A percentile compares a stretch with the other conserved stretches of the same genome.
Evolutionary conservation across 352 stramenopile species (phyloP).

Genomic region (Phytophthora sp.): DNA sequence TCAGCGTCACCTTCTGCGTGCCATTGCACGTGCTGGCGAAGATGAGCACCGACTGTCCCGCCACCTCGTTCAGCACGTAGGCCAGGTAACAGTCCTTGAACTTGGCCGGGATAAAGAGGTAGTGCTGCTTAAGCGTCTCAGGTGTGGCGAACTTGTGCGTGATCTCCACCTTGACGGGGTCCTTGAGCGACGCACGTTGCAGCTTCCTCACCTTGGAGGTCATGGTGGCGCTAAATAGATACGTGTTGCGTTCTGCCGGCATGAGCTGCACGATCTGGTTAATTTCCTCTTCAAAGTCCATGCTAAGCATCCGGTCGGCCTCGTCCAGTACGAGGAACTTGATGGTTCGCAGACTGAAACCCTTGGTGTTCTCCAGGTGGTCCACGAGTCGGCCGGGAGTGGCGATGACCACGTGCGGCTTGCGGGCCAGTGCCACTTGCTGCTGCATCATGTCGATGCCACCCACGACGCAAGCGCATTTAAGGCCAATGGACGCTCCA

Average conservation of each 20-base stretch:
- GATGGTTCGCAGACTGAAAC: constrained; percentile 91
- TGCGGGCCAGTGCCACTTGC: constrained; percentile 96
- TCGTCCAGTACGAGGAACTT: constrained; percentile 95
- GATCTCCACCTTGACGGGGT: constrained; percentile 98
- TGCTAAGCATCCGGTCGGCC: constrained; percentile 95
- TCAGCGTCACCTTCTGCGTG: constrained; percentile 95
- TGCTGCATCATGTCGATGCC: constrained; percentile 98
- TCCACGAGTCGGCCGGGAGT: constrained; percentile 94
- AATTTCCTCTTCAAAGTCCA: constrained; percentile 99
- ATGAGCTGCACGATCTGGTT: constrained; percentile 98
- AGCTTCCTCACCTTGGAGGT: constrained; percentile 99
- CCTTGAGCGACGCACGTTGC: constrained; percentile 95
- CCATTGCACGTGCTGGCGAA: constrained; percentile 99
- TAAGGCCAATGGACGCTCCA: constrained; percentile 92
- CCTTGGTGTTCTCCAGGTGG: constrained; percentile 97
- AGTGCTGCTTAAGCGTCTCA: constrained; percentile 98
- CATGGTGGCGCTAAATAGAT: constrained; percentile 99
- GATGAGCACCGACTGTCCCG: constrained; percentile 97
- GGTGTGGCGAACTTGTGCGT: constrained; percentile 98
- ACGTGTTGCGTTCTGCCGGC: constrained; percentile 93
- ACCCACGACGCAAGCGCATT: constrained; percentile 92
- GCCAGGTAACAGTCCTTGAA: constrained; percentile 99
- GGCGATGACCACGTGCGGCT: constrained; percentile 96
- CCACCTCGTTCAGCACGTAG: constrained; percentile 98
- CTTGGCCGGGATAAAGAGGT: constrained; percentile 99